Conservation (phyloP, 306 rosid species). For the Pyrus bretschneideri region DNA sequence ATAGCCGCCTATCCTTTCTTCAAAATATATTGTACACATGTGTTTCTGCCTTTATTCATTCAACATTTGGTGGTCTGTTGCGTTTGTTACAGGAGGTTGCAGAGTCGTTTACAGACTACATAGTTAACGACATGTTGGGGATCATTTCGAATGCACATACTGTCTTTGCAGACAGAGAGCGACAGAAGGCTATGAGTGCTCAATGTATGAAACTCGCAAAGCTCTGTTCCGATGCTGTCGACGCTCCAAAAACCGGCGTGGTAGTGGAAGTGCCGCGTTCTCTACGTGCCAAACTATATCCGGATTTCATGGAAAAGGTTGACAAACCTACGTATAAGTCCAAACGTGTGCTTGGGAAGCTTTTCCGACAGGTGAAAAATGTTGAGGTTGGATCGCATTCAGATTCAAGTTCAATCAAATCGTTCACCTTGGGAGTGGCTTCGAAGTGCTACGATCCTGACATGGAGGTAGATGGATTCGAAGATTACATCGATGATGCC, state of each 20-base stretch:
- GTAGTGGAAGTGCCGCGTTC: conserved; percentile 16
- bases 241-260: conserved; percentile 34
- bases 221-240: conserved; percentile 34
- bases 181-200: conserved; percentile 17
- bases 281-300: conserved; percentile 9
- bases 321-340: conserved; percentile 21
- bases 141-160: conserved; percentile 33
- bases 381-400: neutral
- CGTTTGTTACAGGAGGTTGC: conserved; percentile 20
- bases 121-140: conserved; percentile 31
- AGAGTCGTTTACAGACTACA: conserved; percentile 29
- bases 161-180: conserved; percentile 26
- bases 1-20: neutral
- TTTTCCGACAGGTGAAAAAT: conserved; percentile 27
- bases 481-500: conserved; percentile 54
- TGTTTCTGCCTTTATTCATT: neutral
- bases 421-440: conserved; percentile 26
- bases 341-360: conserved; percentile 28
- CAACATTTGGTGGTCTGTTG: neutral
- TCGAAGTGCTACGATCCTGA: conserved; percentile 20
- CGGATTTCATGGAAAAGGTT: conserved; percentile 43
- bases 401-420: neutral
- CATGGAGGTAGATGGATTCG: conserved; percentile 59
- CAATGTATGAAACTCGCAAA: conserved; percentile 24
- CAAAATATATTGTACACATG: neutral